Base-by-base conservation (phyloP, 805 yeast genomes). In the Hanseniaspora jakobsenii region DNA sequence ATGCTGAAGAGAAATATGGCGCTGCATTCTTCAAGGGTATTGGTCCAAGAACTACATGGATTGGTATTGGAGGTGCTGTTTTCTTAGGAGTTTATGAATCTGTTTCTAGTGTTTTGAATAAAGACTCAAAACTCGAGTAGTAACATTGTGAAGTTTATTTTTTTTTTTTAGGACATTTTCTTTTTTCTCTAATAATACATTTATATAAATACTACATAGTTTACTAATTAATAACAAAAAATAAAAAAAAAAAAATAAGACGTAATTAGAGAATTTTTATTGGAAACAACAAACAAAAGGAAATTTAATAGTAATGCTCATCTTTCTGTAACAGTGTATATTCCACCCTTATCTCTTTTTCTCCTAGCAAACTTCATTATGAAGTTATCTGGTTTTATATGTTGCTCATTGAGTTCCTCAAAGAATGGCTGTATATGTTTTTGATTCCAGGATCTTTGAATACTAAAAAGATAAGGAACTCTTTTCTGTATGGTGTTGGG, bases 11-110 rank as follows among this genome's bases (percentile, higher is more conserved):
- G 58, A 96, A 96, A 0, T 63, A 66, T 32, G 41, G 40, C 6
- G 52, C 58, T 6, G 85, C 81, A 1, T 85, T 91, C 52, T 72
- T 75, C 57, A 72, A 72, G 38, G 99, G 99, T 12, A 70, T 89
- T 22, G 96, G 94, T 0, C 97, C 99, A 4, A 71, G 99, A 59
- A 87, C 96, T 0, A 69, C 82, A 75, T 91, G 98, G 98, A 89
- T 91, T 47, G 79, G 94, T 64, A 91, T 94, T 4, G 99, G 99
- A 17, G 99, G 99, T 23, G 95, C 97, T 14, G 86, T 93, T 14
- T 91, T 93, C 66, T 66, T 91, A 47, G 99, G 99, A 4, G 83
- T 84, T 45, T 91, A 91, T 57, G 99, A 93, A 62, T 61, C 78
- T 18, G 80, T 75, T 9, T 69, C 67, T 50, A 56, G 68, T 8